Evolutionary conservation across 192 early-diverging fungal species (phyloP), one percentile per base, ranked within the genome.

Genomic region (Coemansia sp.): DNA sequence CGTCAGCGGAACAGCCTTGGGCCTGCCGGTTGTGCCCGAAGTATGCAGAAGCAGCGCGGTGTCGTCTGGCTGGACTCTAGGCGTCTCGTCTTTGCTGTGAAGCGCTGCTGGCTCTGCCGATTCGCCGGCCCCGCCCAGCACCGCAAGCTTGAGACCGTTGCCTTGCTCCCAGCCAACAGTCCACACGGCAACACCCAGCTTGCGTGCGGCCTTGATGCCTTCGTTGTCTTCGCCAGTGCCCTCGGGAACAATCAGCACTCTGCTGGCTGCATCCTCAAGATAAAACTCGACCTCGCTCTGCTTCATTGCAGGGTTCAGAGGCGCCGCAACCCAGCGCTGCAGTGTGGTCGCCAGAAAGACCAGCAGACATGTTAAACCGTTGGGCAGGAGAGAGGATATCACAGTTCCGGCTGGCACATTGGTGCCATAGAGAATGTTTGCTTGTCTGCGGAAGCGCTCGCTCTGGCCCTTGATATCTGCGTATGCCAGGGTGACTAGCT

Each of bases 1-100:
- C 17, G 91, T 88, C 65, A 95, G 86, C 22, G 94, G 94, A 55
- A 95, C 94, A 35, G 89, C 90, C 83, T 93, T 91, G 7, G 88
- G 90, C 52, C 85, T 65, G 20, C 93, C 93, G 7, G 92, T 94
- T 3, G 92, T 94, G 9, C 93, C 93, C 52, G 87, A 90, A 1
- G 93, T 95, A 67, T 94, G 92, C 64, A 95, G 79, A 43, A 95
- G 83, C 33, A 95, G 74, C 32, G 91, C 91, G 20, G 87, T 78
- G 55, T 93, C 91, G 39, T 81, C 75, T 1, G 85, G 83, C 52
- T 82, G 57, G 22, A 86, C 79, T 22, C 52, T 51, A 20, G 54
- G 14, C 33, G 34, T 11, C 45, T 65, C 39, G 1, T 56, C 20
- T 41, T 28, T 65, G 45, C 51, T 61, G 52, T 67, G 66, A 11